Evolutionary conservation across 495 filamentous ascomycete species (phyloP), one percentile per base, ranked within the genome.

Genomic region (Penicillium mononematosum): DNA sequence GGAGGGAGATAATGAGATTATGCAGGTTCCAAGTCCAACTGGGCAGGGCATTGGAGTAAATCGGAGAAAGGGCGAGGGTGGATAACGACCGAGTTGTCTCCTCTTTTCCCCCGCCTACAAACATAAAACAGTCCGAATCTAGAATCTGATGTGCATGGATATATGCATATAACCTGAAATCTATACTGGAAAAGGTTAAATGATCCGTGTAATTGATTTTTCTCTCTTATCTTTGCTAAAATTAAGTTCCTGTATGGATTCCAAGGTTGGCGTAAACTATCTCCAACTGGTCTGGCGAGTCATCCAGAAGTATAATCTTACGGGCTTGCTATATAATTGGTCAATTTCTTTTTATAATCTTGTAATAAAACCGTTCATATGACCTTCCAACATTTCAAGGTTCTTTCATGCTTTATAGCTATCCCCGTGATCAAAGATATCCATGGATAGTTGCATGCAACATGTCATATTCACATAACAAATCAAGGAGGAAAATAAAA

Each of bases 181-280:
- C 8, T 12, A 14, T 48, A 24, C 63, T 62, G 14, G 54, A 66
- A 66, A 49, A 32, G 60, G 63, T 38, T 63, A 66, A 61, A 47
- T 19, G 55, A 61, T 62, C 63, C 63, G 0, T 3, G 36, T 8
- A 3, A n/a, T 39, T 4, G 12, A 14, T 7, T 16, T 5, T 38
- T 29, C 27, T 6, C 5, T 29, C 27, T 7, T 6, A 38, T 38
- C 16, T 38, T n/a, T 38, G 14, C 34, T 39, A 39, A 25, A 20
- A 36, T 20, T 16, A 32, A 25, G 31, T 34, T 34, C 10, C 4
- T 34, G 11, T 34, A 12, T 14, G 31, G 3, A 34, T 4, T n/a
- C n/a, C n/a, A n/a, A n/a, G n/a, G 31, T 4, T 10, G 31, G 10
- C 31, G 11, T 14, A 14, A 34, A 12, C 31, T 16, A 20, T 5